phyloP scores from a whole-genome alignment of 2,329 filamentous ascomycete species.

The Pleomassaria siparia region DNA sequence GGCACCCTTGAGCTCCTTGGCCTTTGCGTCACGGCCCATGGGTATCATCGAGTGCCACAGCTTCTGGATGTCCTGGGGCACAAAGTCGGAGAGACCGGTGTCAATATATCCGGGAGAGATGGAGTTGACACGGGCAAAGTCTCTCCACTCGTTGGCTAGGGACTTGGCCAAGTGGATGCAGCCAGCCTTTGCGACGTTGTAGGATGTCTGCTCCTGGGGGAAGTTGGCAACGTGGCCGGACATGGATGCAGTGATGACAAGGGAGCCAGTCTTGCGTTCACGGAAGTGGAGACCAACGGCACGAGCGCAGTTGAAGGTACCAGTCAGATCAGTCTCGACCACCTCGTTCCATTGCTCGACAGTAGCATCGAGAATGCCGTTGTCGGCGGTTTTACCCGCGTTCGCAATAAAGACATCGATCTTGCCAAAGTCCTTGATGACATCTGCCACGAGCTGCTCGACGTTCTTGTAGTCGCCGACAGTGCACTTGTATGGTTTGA shows the following conservation, averaged over 20 bases:
- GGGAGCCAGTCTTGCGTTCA: slow-evolving; percentile 63
- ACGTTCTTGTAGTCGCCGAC: slow-evolving; percentile 60
- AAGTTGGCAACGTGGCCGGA: slow-evolving; percentile 83
- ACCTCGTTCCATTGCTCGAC: slow-evolving; percentile 75
- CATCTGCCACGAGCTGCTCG: slow-evolving; percentile 58
- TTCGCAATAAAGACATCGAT: slow-evolving; percentile 70
- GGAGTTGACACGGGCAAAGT: slow-evolving; percentile 68
- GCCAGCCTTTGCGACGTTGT: slow-evolving; percentile 61
- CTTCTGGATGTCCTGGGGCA: slow-evolving; percentile 67
- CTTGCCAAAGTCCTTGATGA: slow-evolving; percentile 70
- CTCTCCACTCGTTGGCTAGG: slow-evolving; percentile 69
- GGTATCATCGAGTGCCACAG: slow-evolving; percentile 79
- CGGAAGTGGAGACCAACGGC: slow-evolving; percentile 81
- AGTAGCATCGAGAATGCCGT: slow-evolving; percentile 68
- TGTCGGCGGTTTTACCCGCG: slow-evolving; percentile 69
- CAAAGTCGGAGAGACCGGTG: slow-evolving; percentile 67
- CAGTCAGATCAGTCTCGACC: slow-evolving; percentile 84
- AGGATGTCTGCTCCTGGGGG: slow-evolving; percentile 63
- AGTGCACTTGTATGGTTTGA: slow-evolving; percentile 68
- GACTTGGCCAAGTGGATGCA: slow-evolving; percentile 66
- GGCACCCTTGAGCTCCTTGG: slow-evolving; percentile 77
- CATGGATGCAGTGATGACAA: slow-evolving; percentile 72
- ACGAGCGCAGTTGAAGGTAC: slow-evolving; percentile 83
- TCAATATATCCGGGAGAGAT: slow-evolving; percentile 71
- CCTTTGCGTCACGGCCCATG: slow-evolving; percentile 74